Percentiles rank a stretch among this genome's conserved stretches.
Conservation (phyloP, 2,329 filamentous ascomycete species). For the Calonectria naviculata region DNA sequence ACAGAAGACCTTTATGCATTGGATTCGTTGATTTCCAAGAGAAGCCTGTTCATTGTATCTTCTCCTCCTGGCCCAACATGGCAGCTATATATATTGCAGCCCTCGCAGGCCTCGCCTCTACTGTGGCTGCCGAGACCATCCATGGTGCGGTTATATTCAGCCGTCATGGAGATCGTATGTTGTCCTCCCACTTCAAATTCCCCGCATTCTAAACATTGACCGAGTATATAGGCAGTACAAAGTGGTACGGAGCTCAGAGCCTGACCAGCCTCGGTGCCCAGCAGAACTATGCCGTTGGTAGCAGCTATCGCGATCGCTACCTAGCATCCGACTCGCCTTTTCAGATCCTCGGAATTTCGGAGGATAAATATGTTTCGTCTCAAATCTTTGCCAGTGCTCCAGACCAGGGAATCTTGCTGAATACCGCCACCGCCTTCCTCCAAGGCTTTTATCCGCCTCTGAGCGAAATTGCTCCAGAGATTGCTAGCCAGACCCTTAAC, state of each 20-base stretch:
- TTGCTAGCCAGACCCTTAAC: conserved; percentile 43
- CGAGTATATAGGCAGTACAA: conserved; percentile 43
- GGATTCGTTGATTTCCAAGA: neutral
- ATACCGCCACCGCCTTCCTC: conserved; percentile 49
- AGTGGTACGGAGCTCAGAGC: conserved; percentile 46
- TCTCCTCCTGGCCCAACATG: neutral
- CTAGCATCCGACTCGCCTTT: conserved; percentile 38
- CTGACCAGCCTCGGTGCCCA: conserved; percentile 48
- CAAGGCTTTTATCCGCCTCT: conserved; percentile 50
- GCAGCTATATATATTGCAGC: neutral
- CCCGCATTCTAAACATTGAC: neutral
- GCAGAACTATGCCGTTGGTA: conserved; percentile 44
- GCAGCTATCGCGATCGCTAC: conserved; percentile 37
- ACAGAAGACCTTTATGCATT: neutral
- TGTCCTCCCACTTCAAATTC: neutral
- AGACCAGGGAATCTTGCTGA: conserved; percentile 45
- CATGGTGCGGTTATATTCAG: conserved; percentile 47
- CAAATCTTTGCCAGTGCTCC: conserved; percentile 48
- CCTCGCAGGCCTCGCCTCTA: neutral
- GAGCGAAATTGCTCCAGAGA: conserved; percentile 36
- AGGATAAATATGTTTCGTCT: conserved; percentile 44
- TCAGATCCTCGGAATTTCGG: conserved; percentile 47
- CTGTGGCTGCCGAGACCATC: conserved; percentile 42
- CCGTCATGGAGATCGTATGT: conserved; percentile 49
- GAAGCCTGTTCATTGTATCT: neutral